Evolutionary conservation across 768 basidiomycete genomes (phyloP), one percentile per base, ranked within the genome.

Genomic region (Boletus eberwhitei): DNA sequence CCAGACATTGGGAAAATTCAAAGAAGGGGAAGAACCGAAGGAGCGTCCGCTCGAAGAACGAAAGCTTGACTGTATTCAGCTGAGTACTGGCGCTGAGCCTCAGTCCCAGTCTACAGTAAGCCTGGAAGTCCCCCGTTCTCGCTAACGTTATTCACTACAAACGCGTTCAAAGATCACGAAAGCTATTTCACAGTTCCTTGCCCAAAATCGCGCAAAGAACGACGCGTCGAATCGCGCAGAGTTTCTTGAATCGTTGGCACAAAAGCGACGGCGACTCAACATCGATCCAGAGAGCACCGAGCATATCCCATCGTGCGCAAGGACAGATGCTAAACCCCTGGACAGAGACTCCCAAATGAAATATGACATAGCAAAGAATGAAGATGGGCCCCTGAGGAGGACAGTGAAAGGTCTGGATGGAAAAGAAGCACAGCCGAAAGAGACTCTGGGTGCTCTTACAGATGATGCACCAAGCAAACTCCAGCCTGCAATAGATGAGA

Each of bases 321-420:
- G 90, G 9, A 80, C 82, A 4, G 87, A 90, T 54, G 85, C 88
- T 35, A 88, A 83, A 64, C 73, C 78, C 0, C 71, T 89, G 32
- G 82, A 92, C 66, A 75, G 90, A 37, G 87, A 90, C 52, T 73
- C 82, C 1, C 90, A 92, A 63, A 90, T 92, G 77, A 88, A 88
- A 66, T 92, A 91, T 59, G 90, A 93, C 66, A 87, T 93, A 57
- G 86, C 86, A n/a, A 89, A 84, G 70, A 90, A 92, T 57, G 85
- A 84, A 50, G 87, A 88, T 36, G 90, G 90, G 0, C 88, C 89
- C 1, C 73, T 93, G 40, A 77, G 80, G 31, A 77, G 82, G 60
- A 90, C 85, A 0, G 62, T 83, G 58, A 77, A 78, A 60, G 68
- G 63, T 22, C 48, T 48, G 0, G 57, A 47, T 37, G 54, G 48